A percentile compares a stretch with the other conserved stretches of the same genome.
These are phyloP conservation scores for Sporothrix globosa DNA, from an alignment of 2,329 filamentous ascomycete species.

Conservation along the genomic window DNA sequence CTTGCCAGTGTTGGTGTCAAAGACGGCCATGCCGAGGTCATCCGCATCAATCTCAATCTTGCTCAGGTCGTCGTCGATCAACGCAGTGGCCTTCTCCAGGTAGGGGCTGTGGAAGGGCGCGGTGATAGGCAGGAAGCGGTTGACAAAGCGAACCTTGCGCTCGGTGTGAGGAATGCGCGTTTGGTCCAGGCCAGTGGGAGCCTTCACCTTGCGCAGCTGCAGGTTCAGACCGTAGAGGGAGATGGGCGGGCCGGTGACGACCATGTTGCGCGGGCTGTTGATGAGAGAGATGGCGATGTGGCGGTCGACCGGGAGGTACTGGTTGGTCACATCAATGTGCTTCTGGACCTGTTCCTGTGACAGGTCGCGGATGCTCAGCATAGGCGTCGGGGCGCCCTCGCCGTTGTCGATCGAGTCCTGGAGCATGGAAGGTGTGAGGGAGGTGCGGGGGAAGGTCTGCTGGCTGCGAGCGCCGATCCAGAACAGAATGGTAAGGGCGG, in stretches of 20 bases:
- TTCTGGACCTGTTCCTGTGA: conserved; percentile 87
- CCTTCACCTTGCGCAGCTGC: conserved; percentile 94
- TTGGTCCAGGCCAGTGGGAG: conserved; percentile 94
- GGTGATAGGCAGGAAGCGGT: conserved; percentile 95
- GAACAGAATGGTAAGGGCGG: conserved; percentile 90
- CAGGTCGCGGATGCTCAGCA: conserved; percentile 96
- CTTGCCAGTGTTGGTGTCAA: conserved; percentile 83
- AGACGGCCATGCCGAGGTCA: conserved; percentile 81
- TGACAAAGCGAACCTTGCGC: conserved; percentile 93
- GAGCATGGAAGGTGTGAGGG: conserved; percentile 84
- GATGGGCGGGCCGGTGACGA: conserved; percentile 93
- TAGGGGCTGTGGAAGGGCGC: conserved; percentile 98
- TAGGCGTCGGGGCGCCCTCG: conserved; percentile 93
- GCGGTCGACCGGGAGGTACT: conserved; percentile 88
- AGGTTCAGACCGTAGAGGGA: conserved; percentile 96
- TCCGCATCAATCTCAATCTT: conserved; percentile 74
- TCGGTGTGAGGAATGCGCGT: conserved; percentile 92
- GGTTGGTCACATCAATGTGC: conserved; percentile 95
- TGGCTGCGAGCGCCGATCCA: conserved; percentile 98
- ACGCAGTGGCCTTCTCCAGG: conserved; percentile 75
- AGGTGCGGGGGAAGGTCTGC: conserved; percentile 94
- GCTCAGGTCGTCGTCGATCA: conserved; percentile 86
- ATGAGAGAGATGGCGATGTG: conserved; percentile 95
- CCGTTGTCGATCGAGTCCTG: conserved; percentile 93
- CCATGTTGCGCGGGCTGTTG: conserved; percentile 96